Percentiles rank a stretch among this genome's conserved stretches.
These are phyloP conservation scores for Candida boidinii DNA, from an alignment of 805 yeast genomes.

Conservation along the genomic window DNA sequence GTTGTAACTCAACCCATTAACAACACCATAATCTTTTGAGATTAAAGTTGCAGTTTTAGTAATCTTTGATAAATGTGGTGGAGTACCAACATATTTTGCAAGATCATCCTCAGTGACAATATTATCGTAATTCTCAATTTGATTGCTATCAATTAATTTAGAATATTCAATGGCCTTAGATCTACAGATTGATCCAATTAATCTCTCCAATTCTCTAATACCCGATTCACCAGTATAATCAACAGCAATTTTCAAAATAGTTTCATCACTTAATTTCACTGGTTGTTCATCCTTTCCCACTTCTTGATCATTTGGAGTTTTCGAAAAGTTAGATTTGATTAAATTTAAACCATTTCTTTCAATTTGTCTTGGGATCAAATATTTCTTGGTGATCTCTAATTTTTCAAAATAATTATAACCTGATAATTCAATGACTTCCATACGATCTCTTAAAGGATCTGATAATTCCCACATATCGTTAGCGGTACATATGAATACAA, in stretches of 20 bases:
- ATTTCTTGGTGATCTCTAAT: slow-evolving; percentile 57
- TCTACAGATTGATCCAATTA: slow-evolving; percentile 69
- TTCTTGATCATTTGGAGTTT: no score
- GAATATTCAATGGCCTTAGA: slow-evolving; percentile 71
- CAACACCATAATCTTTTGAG: slow-evolving; percentile 60
- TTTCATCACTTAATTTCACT: slow-evolving; percentile 40
- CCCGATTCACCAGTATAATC: slow-evolving; percentile 82
- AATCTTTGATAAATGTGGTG: slow-evolving; percentile 25
- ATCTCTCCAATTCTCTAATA: slow-evolving; percentile 70
- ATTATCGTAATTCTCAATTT: slow-evolving; percentile 17
- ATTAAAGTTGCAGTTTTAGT: slow-evolving; percentile 33
- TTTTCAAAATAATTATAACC: slow-evolving; percentile 81
- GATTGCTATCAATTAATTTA: slow-evolving; percentile 17
- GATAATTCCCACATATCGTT: slow-evolving; percentile 66
- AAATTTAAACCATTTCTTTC: slow-evolving; percentile 54
- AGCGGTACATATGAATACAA: slow-evolving; percentile 79
- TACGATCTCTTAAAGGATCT: slow-evolving; percentile 72
- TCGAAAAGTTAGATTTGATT: background rate
- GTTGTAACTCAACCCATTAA: slow-evolving; percentile 82
- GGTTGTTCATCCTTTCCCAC: no score
- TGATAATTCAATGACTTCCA: slow-evolving; percentile 70
- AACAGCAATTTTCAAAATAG: slow-evolving; percentile 53
- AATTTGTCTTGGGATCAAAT: slow-evolving; percentile 69
- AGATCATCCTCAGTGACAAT: slow-evolving; percentile 46
- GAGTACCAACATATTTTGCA: slow-evolving; percentile 58